These are phyloP conservation scores for Ustilago bromivora DNA, from an alignment of 1,284 basidiomycete species.

Conservation along the genomic window DNA sequence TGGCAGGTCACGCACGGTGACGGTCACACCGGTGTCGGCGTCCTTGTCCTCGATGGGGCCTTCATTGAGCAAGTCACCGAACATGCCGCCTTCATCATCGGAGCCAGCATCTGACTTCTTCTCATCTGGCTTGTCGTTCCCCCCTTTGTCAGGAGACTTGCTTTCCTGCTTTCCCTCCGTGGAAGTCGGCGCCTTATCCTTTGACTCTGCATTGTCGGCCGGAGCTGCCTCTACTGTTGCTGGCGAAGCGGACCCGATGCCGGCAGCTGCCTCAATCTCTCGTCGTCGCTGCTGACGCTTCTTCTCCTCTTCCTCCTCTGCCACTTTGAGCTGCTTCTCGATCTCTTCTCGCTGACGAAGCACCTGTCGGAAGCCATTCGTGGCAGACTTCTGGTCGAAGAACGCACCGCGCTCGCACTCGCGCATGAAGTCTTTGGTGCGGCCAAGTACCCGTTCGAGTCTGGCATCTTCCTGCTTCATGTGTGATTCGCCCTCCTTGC, in stretches of 20 bases:
- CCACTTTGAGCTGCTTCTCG: conserved; percentile 50
- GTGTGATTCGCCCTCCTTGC: conserved; percentile 30
- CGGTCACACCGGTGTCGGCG: conserved; percentile 34
- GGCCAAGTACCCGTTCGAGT: conserved; percentile 39
- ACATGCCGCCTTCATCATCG: conserved; percentile 75
- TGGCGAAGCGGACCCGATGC: conserved; percentile 10
- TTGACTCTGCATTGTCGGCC: background rate
- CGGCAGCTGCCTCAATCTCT: conserved; percentile 71
- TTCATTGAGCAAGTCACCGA: conserved; percentile 82
- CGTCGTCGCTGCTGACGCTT: conserved; percentile 71
- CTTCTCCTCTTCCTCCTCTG: conserved; percentile 35
- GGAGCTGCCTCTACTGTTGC: conserved; percentile 3
- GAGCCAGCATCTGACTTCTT: conserved; percentile 26
- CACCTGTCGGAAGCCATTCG: conserved; percentile 54
- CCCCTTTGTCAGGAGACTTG: background rate
- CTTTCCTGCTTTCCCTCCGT: background rate
- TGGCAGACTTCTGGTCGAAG: conserved; percentile 55
- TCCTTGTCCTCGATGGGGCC: conserved; percentile 79
- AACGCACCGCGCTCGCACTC: conserved; percentile 58
- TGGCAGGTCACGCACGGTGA: conserved; percentile 54
- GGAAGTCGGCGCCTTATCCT: background rate
- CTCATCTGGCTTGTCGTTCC: conserved; percentile 6
- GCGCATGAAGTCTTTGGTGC: conserved; percentile 57
- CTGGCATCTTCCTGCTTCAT: conserved; percentile 41
- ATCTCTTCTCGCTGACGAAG: conserved; percentile 55